These are phyloP conservation scores for Saitozyma sp. DNA, from an alignment of 768 basidiomycete species.

Conservation along the genomic window DNA sequence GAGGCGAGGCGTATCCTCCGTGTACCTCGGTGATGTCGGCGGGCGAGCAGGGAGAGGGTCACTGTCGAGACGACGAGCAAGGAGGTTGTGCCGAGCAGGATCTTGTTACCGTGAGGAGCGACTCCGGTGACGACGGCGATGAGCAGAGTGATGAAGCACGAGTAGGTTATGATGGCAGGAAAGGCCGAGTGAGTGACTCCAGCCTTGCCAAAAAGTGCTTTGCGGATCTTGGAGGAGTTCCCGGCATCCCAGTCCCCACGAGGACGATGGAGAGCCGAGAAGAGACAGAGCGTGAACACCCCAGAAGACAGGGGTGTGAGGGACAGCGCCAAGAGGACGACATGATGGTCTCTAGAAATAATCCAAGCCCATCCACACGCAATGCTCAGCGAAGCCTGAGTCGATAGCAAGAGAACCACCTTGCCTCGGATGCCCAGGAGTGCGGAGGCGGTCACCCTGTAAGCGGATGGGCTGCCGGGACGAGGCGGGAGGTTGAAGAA, in stretches of 20 bases:
- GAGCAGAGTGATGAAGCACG: neutral
- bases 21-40: neutral
- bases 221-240: conserved; percentile 8
- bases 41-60: neutral
- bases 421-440: conserved; percentile 14
- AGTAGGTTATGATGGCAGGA: conserved; percentile 7
- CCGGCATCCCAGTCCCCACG: conserved; percentile 5
- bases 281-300: conserved; percentile 9
- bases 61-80: neutral
- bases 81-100: neutral
- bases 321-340: conserved; percentile 6
- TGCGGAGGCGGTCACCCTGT: neutral
- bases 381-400: conserved; percentile 1
- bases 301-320: conserved; percentile 17
- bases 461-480: neutral
- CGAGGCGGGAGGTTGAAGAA: conserved; percentile 46
- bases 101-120: neutral
- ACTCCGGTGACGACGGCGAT: conserved; percentile 2
- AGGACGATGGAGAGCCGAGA: conserved; percentile 6
- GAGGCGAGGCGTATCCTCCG: conserved; percentile 9
- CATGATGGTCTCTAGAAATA: neutral
- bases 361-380: conserved; percentile 15
- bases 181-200: conserved; percentile 5
- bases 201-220: conserved; percentile 5
- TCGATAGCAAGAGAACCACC: conserved; percentile 7